Evolutionary conservation across 768 basidiomycete species (phyloP), one percentile per base, ranked within the genome.

Genomic region (Xerocomellus chrysenteron): DNA sequence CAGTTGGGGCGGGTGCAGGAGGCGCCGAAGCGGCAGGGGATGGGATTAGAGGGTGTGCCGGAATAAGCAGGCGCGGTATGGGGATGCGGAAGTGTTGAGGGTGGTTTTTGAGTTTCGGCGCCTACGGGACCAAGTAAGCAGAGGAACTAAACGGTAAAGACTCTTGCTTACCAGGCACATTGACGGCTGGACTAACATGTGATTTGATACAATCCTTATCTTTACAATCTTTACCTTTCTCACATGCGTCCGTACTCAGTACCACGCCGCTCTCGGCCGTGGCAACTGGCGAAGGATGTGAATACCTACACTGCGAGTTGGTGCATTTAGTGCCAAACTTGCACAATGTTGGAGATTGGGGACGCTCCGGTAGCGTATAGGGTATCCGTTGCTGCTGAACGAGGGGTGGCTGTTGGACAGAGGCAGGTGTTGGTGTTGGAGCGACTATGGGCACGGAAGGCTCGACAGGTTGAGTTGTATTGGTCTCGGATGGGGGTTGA

Each of bases 241-340:
- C 91, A 72, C 97, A 99, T 19, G 92, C 79, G 55, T 98, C 96
- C 55, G 91, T 94, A 64, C 91, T 96, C 54, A 99, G 78, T 2
- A 98, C 97, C 59, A 99, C 82, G 10, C 95, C 97, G 65, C 90
- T 94, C 74, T 96, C 94, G 33, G 89, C 80, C 17, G 96, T 97
- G 7, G 97, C 95, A 4, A 94, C 92, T n/a, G 97, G 97, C 10
- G 91, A 94, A 5, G 97, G 95, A 71, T 99, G 97, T 10, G 93
- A 92, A 72, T 85, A 98, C 17, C 89, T 81, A 72, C 97, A 99
- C 45, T 87, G 79, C 0, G 89, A 79, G 70, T 98, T 96, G 47
- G 88, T 89, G 74, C 97, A 99, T 62, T 94, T 96, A 24, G 88
- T 79, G 12, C 82, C 86, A 61, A 90, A 98, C 75, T 97, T 97